phyloP scores from a whole-genome alignment of 495 filamentous ascomycete genomes.

The Melanomma pulvis-pyrius region DNA sequence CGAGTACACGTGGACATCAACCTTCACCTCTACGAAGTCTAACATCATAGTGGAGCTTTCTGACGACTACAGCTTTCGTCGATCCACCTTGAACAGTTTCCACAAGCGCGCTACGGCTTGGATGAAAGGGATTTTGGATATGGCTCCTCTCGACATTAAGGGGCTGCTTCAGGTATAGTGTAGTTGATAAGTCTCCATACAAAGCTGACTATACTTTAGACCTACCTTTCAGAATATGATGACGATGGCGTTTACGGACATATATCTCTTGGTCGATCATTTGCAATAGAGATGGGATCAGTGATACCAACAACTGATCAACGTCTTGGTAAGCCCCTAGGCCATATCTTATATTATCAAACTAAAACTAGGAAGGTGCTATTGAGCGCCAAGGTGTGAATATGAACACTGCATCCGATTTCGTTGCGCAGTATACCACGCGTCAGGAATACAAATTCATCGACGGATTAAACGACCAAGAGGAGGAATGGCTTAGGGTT shows the following conservation, averaged over 20 bases:
- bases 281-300: slow-evolving; percentile 90
- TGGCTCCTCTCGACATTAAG: slow-evolving; percentile 93
- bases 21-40: slow-evolving; percentile 72
- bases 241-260: slow-evolving; percentile 86
- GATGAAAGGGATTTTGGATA: slow-evolving; percentile 76
- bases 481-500: slow-evolving; percentile 62
- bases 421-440: slow-evolving; percentile 95
- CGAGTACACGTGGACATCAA: slow-evolving; percentile 83
- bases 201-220: slow-evolving; percentile 46
- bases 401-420: slow-evolving; percentile 90
- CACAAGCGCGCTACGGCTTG: slow-evolving; percentile 76
- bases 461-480: slow-evolving; percentile 66
- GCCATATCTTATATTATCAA: slow-evolving; percentile 46
- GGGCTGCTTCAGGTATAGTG: slow-evolving; percentile 85
- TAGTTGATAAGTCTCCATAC: slow-evolving; percentile 45
- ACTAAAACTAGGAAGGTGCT: slow-evolving; percentile 46
- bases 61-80: slow-evolving; percentile 80
- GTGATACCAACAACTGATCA: slow-evolving; percentile 87
- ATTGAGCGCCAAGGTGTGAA: slow-evolving; percentile 71
- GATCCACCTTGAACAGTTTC: slow-evolving; percentile 74
- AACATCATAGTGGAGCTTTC: slow-evolving; percentile 84
- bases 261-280: slow-evolving; percentile 90
- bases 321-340: too few species aligned
- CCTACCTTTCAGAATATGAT: slow-evolving; percentile 91
- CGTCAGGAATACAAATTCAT: slow-evolving; percentile 89